Conservation (phyloP, 2,329 filamentous ascomycete genomes). For the Sporothrix schenckii region DNA sequence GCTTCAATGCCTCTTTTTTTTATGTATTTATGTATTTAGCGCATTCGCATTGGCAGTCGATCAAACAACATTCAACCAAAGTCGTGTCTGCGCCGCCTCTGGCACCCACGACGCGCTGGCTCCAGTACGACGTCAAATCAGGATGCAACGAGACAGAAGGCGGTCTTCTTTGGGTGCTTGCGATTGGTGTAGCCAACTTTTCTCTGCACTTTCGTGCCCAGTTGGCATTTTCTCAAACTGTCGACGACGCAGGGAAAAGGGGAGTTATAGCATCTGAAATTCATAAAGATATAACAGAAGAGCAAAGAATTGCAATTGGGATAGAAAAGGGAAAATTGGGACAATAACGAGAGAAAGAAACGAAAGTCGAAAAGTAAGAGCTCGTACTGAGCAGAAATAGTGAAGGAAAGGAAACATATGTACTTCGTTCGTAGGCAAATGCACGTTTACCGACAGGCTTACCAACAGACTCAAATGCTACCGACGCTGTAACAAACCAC, state of each 20-base stretch:
- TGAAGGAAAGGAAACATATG: not conserved
- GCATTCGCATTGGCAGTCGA: slow-evolving; percentile 26
- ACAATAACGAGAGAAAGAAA: no score
- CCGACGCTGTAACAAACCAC: not conserved
- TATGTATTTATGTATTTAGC: no score
- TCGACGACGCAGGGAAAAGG: slow-evolving; percentile 14
- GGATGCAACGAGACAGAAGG: not conserved
- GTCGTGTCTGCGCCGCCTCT: not conserved
- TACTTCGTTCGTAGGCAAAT: no score
- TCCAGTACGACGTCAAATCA: slow-evolving; percentile 2
- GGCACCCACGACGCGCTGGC: not conserved
- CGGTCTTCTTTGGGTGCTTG: not conserved
- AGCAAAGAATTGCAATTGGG: not conserved
- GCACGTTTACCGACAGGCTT: no score
- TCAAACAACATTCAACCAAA: slow-evolving; percentile 29
- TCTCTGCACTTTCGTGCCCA: not conserved
- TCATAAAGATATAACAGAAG: not conserved
- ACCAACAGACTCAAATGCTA: not conserved
- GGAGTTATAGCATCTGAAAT: not conserved
- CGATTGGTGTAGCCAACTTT: not conserved
- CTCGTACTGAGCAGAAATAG: not conserved
- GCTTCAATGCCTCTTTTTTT: slow-evolving; percentile 12
- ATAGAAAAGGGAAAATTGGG: not conserved
- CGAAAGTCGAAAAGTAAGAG: not conserved
- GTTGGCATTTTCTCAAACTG: not conserved